Evolutionary conservation across 331 rosid genomes (phyloP).

Genomic region (Malus hybrid): DNA sequence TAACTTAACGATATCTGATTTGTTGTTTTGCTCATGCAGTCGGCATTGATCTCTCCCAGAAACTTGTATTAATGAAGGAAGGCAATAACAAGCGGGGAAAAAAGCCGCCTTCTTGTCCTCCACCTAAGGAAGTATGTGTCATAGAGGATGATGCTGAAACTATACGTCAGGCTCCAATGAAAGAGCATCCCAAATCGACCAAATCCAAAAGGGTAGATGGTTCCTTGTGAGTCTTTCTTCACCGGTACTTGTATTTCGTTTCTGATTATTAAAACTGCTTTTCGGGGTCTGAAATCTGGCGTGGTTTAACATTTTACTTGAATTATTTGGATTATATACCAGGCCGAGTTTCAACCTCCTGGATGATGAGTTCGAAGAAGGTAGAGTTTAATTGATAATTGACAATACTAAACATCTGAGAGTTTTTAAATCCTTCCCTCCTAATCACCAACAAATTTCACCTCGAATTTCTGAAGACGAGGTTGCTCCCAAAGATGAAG

Average conservation of each 20-base stretch:
- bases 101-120: constrained; percentile 33
- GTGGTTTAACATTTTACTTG: neutral
- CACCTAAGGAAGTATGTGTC: constrained; percentile 37
- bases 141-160: constrained; percentile 44
- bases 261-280: constrained; percentile 4
- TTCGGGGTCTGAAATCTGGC: constrained; percentile 3
- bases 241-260: neutral
- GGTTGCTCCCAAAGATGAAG: constrained; percentile 28
- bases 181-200: constrained; percentile 31
- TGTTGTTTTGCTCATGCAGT: constrained; percentile 37
- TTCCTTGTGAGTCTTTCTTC: constrained; percentile 48
- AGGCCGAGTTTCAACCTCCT: constrained; percentile 90
- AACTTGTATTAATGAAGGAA: constrained; percentile 41
- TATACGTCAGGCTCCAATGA: constrained; percentile 23
- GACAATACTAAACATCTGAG: neutral
- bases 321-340: constrained; percentile 16
- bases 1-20: neutral
- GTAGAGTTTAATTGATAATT: constrained; percentile 28
- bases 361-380: constrained; percentile 54
- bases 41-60: constrained; percentile 80
- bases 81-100: constrained; percentile 33
- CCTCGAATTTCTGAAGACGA: constrained; percentile 37
- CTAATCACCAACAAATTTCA: constrained; percentile 16
- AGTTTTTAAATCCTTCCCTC: neutral
- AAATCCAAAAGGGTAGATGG: constrained; percentile 21